Base-by-base conservation (phyloP, 176 grass and related monocot species). In the Oropetium thomaeum region DNA sequence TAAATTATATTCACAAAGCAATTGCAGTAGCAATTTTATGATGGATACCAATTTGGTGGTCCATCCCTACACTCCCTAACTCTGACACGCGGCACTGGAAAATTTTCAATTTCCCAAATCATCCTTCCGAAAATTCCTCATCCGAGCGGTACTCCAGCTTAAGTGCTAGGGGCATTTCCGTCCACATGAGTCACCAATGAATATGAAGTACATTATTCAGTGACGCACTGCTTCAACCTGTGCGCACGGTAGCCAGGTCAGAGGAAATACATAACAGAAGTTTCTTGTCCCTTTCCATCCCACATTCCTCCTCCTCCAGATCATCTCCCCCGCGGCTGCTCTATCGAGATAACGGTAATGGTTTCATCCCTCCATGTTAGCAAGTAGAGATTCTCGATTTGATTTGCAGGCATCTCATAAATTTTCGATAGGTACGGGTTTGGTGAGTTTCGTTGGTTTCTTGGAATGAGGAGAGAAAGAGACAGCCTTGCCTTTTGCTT, bases 341-440 rank as follows among this genome's bases (percentile, higher is more conserved):
- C 41, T 20, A 83, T 83, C 52, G 64, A 77, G 4, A 59, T 38
- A 22, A 52, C 15, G 58, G 79, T 73, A 73, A 41, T 51, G 19
- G 13, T 49, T 62, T 48, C 45, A 0, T 13, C 13, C 6, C 4
- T 1, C 66, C 26, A n/a, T n/a, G n/a, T n/a, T n/a, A n/a, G n/a
- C n/a, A n/a, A n/a, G n/a, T 10, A 17, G 27, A 4, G 30, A 61
- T 38, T 66, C 62, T 28, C 38, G 39, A 5, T 35, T 5, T 34
- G 20, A 25, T 60, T 51, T 44, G 16, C 28, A 23, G 32, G 48
- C 38, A 17, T 58, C 39, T 41, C 48, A 58, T 59, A 5, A 27
- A 17, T 32, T 43, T 43, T 5, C 30, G 13, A 8, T 32, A 29
- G 25, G 10, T 55, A 31, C 16, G 43, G 25, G 45, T 43, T 69